A percentile compares a stretch with the other conserved stretches of the same genome.
These are phyloP conservation scores for Psidium friedrichsthalianum DNA, from an alignment of 345 rosid species.

Conservation along the genomic window DNA sequence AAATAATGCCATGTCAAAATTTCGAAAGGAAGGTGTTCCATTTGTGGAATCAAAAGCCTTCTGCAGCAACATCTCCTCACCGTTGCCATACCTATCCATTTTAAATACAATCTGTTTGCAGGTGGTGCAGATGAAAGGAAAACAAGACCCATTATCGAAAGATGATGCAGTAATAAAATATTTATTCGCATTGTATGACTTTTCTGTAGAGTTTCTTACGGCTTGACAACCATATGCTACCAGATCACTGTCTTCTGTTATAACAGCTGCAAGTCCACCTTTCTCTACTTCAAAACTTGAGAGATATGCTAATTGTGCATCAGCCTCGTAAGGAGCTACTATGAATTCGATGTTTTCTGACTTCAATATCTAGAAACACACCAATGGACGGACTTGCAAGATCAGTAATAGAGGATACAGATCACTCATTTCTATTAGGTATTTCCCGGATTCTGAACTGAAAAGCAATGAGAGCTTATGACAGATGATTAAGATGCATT, in stretches of 20 bases:
- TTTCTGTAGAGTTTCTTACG: conserved; percentile 52
- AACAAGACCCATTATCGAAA: neutral
- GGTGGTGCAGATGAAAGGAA: conserved; percentile 11
- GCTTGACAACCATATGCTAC: conserved; percentile 83
- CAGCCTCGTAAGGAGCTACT: conserved; percentile 97
- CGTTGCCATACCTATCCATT: conserved; percentile 85
- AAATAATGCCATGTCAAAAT: conserved; percentile 48
- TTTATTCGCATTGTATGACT: conserved; percentile 19
- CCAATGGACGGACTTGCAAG: conserved; percentile 4
- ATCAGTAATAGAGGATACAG: neutral
- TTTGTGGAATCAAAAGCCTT: conserved; percentile 41
- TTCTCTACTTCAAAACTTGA: conserved; percentile 47
- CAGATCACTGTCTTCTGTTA: conserved; percentile 87
- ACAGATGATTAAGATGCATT: neutral
- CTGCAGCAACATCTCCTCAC: conserved; percentile 55
- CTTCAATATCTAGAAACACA: conserved; percentile 46
- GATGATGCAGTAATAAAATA: conserved; percentile 5
- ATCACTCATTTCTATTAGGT: neutral
- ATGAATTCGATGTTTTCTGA: conserved; percentile 69
- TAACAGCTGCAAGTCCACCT: conserved; percentile 78
- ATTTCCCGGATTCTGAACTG: neutral
- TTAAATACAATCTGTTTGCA: conserved; percentile 57
- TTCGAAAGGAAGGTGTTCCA: conserved; percentile 50
- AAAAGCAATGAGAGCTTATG: neutral
- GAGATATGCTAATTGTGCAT: conserved; percentile 84